phyloP scores from a whole-genome alignment of 2,329 filamentous ascomycete genomes.

The Hymenoscyphus occultus region DNA sequence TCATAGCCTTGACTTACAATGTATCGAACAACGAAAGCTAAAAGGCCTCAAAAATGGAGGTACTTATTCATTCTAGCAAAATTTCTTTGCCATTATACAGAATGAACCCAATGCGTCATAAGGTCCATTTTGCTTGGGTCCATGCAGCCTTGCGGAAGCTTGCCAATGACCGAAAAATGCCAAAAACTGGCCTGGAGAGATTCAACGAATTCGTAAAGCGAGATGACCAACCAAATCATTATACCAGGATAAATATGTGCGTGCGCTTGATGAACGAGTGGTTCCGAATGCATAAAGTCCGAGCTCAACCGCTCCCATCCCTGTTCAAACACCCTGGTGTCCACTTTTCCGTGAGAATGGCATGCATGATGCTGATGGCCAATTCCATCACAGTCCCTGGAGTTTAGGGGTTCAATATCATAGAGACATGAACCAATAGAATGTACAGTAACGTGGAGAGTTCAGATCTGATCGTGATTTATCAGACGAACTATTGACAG shows the following conservation, averaged over 20 bases:
- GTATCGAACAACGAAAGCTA: background rate
- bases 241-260: slow-evolving; percentile 15
- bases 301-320: slow-evolving; percentile 17
- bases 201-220: slow-evolving; percentile 6
- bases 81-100: slow-evolving; percentile 3
- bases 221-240: slow-evolving; percentile 12
- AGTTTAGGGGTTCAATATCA: slow-evolving; percentile 10
- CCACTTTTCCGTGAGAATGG: slow-evolving; percentile 17
- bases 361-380: slow-evolving; percentile 29
- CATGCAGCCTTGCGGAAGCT: slow-evolving; percentile 14
- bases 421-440: slow-evolving; percentile 16
- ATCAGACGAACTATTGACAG: slow-evolving; percentile 25
- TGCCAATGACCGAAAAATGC: slow-evolving; percentile 13
- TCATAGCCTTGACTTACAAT: background rate
- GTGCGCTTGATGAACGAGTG: slow-evolving; percentile 7
- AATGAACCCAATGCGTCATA: slow-evolving; percentile 11
- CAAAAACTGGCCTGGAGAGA: slow-evolving; percentile 6
- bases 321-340: slow-evolving; percentile 12
- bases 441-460: slow-evolving; percentile 24
- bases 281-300: slow-evolving; percentile 20
- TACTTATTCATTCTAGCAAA: background rate
- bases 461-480: slow-evolving; percentile 14
- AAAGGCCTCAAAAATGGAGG: background rate
- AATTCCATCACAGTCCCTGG: slow-evolving; percentile 21
- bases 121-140: background rate